Percentiles rank a stretch among this genome's conserved stretches.
Conservation (phyloP, 495 filamentous ascomycete genomes). For the Melanomma pulvis-pyrius region DNA sequence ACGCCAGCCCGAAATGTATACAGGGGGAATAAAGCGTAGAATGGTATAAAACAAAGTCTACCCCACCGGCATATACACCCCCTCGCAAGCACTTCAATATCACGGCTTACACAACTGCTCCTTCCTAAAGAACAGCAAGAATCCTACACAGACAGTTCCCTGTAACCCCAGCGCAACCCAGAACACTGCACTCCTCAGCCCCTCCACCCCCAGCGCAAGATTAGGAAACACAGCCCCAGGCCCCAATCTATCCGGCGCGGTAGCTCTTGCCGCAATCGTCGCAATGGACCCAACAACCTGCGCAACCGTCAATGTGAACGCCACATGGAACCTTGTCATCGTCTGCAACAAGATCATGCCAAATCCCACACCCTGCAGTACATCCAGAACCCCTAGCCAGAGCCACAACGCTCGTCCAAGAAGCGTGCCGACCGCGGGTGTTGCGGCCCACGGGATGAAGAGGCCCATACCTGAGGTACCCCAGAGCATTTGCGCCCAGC, state of each 20-base stretch:
- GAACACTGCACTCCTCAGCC: conserved; percentile 63
- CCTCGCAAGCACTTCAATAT: not conserved
- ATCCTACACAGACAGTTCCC: conserved; percentile 65
- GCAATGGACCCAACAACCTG: conserved; percentile 59
- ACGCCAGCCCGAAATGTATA: too few relatives aligned
- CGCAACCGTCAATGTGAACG: conserved; percentile 57
- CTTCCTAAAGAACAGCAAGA: conserved; percentile 71
- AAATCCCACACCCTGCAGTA: conserved; percentile 63
- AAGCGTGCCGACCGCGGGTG: conserved; percentile 54
- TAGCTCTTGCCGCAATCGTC: conserved; percentile 61
- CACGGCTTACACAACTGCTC: conserved; percentile 71
- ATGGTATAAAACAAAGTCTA: not conserved
- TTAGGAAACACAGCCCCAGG: conserved; percentile 68
- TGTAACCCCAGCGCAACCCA: conserved; percentile 68
- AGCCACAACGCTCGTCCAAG: conserved; percentile 60
- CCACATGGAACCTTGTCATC: conserved; percentile 62
- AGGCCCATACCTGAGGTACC: conserved; percentile 57
- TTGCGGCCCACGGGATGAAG: conserved; percentile 63
- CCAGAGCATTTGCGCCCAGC: conserved; percentile 72
- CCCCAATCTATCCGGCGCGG: conserved; percentile 60
- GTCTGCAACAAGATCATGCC: conserved; percentile 68
- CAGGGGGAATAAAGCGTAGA: not conserved
- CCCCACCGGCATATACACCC: not conserved
- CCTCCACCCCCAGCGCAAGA: conserved; percentile 52
- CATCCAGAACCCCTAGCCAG: conserved; percentile 54